Evolutionary conservation across 257 asterid genomes (phyloP).

Genomic region (Prunella vulgaris): DNA sequence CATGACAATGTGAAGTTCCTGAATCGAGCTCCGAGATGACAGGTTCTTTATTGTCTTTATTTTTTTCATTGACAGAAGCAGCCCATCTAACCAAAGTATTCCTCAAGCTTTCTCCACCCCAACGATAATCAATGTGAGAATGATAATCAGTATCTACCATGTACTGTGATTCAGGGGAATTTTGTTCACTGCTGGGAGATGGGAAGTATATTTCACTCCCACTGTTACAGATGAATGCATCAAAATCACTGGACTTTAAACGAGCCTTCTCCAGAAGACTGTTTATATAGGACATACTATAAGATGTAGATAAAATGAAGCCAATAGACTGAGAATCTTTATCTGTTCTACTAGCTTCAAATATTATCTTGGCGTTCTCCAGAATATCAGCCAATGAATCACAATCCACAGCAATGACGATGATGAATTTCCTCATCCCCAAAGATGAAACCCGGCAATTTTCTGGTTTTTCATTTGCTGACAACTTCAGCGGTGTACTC

Average conservation of each 20-base stretch:
- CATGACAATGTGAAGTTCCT: conserved; percentile 54
- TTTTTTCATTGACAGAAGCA: conserved; percentile 47
- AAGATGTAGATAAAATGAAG: conserved; percentile 54
- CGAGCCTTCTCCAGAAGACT: conserved; percentile 44
- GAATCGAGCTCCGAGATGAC: conserved; percentile 48
- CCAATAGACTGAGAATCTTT: conserved; percentile 40
- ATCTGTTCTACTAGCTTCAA: conserved; percentile 35
- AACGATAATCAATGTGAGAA: conserved; percentile 62
- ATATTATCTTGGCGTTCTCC: conserved; percentile 30
- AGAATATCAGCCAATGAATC: conserved; percentile 39
- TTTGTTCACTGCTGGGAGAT: conserved; percentile 32
- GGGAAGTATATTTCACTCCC: conserved; percentile 75
- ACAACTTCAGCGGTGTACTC: conserved; percentile 32
- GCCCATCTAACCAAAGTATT: conserved; percentile 61
- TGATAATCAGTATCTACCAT: conserved; percentile 58
- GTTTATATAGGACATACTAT: conserved; percentile 46
- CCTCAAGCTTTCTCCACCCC: conserved; percentile 76
- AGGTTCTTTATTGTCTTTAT: conserved; percentile 31
- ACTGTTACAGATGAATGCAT: conserved; percentile 69
- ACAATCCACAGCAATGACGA: conserved; percentile 51
- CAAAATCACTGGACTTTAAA: conserved; percentile 47
- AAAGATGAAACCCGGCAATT: conserved; percentile 41
- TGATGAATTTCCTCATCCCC: conserved; percentile 43
- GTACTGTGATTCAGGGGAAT: conserved; percentile 40
- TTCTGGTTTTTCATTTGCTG: conserved; percentile 41